A percentile compares a stretch with the other conserved stretches of the same genome.
Evolutionary conservation across 352 stramenopile genomes (phyloP).

Genomic region (Pythium plurisporium): DNA sequence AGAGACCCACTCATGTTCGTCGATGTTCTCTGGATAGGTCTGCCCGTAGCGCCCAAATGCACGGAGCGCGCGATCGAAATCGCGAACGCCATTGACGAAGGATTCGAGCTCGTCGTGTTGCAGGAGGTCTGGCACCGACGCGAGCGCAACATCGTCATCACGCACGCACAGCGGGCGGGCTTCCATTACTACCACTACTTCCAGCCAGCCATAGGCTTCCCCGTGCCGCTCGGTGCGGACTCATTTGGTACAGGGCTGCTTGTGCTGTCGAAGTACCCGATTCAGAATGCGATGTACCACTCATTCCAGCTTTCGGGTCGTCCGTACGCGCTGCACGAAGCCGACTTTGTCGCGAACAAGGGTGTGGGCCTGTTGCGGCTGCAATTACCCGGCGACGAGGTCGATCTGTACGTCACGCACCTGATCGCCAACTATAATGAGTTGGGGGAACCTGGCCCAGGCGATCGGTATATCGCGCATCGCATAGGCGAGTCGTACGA

Average conservation of each 20-base stretch:
- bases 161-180: slow-evolving; percentile 44
- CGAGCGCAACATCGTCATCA: slow-evolving; percentile 70
- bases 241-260: slow-evolving; percentile 75
- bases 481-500: slow-evolving; percentile 67
- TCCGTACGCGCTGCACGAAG: slow-evolving; percentile 73
- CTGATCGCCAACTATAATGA: slow-evolving; percentile 78
- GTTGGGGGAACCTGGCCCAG: slow-evolving; percentile 56
- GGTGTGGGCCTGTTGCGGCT: slow-evolving; percentile 61
- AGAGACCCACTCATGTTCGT: neutral
- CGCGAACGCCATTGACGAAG: slow-evolving; percentile 53
- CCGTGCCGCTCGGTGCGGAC: slow-evolving; percentile 60
- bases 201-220: slow-evolving; percentile 71
- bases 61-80: slow-evolving; percentile 63
- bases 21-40: slow-evolving; percentile 25
- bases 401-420: slow-evolving; percentile 79
- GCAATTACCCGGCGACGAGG: slow-evolving; percentile 46
- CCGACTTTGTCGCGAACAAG: slow-evolving; percentile 80
- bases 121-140: slow-evolving; percentile 82
- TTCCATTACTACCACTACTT: slow-evolving; percentile 86
- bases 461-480: slow-evolving; percentile 65
- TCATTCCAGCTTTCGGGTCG: slow-evolving; percentile 73
- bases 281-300: slow-evolving; percentile 59
- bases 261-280: slow-evolving; percentile 67
- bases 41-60: slow-evolving; percentile 63
- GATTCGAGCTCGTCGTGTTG: slow-evolving; percentile 75